Percentiles rank a stretch among this genome's conserved stretches.
Conservation (phyloP, 371 early-diverging fungal species). For the Capniomyces stellatus region DNA sequence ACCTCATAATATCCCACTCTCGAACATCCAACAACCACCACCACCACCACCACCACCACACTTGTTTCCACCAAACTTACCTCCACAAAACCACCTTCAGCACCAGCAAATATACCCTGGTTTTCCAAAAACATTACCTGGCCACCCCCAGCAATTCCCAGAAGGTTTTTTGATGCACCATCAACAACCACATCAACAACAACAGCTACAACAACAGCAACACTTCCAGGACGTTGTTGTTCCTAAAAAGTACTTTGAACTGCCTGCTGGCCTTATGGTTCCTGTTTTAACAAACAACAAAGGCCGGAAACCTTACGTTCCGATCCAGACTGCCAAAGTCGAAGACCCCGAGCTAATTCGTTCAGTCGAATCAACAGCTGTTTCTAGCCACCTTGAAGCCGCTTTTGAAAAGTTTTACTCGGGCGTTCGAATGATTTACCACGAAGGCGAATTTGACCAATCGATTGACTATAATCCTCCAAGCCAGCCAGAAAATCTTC, state of each 20-base stretch:
- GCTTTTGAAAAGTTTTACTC: background rate
- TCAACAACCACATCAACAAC: no score
- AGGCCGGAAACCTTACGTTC: background rate
- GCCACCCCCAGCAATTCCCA: no score
- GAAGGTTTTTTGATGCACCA: no score
- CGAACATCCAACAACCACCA: background rate
- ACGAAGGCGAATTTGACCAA: background rate
- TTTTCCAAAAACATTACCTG: no score
- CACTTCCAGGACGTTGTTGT: background rate
- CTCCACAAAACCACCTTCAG: background rate
- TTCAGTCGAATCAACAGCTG: background rate
- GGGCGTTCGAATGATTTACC: background rate
- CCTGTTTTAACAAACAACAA: background rate
- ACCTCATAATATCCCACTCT: background rate
- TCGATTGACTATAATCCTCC: background rate
- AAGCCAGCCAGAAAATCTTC: background rate
- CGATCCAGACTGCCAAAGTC: background rate
- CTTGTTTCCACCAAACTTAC: background rate
- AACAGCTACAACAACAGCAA: background rate
- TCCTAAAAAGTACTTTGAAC: background rate
- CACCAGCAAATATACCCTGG: no score
- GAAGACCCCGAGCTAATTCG: background rate
- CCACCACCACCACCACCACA: background rate
- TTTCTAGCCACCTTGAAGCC: background rate
- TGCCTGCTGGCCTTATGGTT: background rate